Evolutionary conservation across 495 filamentous ascomycete species (phyloP).

Genomic region (Xanthoparmelia taractica): DNA sequence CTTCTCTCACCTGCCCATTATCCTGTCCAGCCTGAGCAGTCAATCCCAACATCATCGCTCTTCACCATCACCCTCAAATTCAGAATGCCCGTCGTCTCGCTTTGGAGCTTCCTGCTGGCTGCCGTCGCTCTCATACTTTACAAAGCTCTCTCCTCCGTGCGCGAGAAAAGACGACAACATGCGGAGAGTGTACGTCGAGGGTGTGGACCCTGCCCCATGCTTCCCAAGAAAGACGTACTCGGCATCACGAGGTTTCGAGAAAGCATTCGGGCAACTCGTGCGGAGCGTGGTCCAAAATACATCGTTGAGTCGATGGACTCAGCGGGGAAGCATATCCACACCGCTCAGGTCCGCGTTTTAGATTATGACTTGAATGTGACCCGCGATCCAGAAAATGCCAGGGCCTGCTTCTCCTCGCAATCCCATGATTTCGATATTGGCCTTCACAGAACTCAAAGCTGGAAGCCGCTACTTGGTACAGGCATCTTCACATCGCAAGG

Average conservation of each 20-base stretch:
- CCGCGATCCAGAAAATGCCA: conserved; percentile 47
- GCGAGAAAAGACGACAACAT: conserved; percentile 15
- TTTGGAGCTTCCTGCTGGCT: conserved; percentile 5
- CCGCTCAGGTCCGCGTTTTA: conserved; percentile 12
- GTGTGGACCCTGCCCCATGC: conserved; percentile 12
- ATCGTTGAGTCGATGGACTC: conserved; percentile 14
- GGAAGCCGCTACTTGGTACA: conserved; percentile 38
- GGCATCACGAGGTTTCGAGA: conserved; percentile 21
- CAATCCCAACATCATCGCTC: neutral
- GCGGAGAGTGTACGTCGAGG: conserved; percentile 18
- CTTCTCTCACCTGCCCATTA: neutral
- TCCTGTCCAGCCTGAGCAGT: neutral
- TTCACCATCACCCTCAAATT: neutral
- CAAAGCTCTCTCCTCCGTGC: conserved; percentile 12
- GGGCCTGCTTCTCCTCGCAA: conserved; percentile 47
- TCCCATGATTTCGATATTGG: conserved; percentile 47
- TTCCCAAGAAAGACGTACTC: conserved; percentile 15
- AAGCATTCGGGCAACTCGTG: conserved; percentile 17
- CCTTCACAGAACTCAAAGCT: conserved; percentile 28
- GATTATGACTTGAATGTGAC: conserved; percentile 30
- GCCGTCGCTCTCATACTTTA: conserved; percentile 6
- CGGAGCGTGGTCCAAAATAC: conserved; percentile 18
- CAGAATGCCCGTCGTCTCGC: conserved; percentile 11
- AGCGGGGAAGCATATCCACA: conserved; percentile 17
- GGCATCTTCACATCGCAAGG: conserved; percentile 48